phyloP scores from a whole-genome alignment of 2,329 filamentous ascomycete genomes.

The Lasiodiplodia theobromae region DNA sequence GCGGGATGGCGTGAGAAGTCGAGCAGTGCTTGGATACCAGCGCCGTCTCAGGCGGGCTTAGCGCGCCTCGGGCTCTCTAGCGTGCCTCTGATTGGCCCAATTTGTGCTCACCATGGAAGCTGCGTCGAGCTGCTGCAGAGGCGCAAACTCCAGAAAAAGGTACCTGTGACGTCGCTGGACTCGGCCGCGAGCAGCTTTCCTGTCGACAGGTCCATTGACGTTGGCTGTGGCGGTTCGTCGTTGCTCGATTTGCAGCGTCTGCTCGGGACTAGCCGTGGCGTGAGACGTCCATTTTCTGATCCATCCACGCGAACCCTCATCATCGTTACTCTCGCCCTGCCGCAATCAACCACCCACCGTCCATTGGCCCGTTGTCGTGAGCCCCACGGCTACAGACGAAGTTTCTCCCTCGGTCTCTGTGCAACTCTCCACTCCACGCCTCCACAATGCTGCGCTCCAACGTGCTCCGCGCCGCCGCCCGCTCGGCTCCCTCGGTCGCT shows the following conservation, averaged over 20 bases:
- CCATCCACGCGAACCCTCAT: conserved; percentile 28
- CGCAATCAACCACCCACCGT: conserved; percentile 39
- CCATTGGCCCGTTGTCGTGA: conserved; percentile 46
- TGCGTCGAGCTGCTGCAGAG: conserved; percentile 1
- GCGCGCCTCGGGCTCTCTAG: conserved; percentile 20
- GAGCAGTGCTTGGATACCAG: conserved; percentile 1
- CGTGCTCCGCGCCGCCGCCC: conserved; percentile 45
- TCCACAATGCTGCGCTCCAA: conserved; percentile 50
- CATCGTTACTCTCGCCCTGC: conserved; percentile 22
- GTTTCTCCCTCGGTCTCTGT: conserved; percentile 36
- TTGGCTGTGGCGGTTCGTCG: background rate
- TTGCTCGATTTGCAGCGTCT: background rate
- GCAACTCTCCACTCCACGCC: conserved; percentile 47
- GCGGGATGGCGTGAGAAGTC: conserved; percentile 19
- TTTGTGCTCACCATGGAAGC: background rate
- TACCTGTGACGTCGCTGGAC: background rate
- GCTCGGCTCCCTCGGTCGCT: conserved; percentile 40
- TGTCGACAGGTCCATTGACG: background rate
- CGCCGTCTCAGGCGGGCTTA: conserved; percentile 22
- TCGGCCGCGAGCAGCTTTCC: background rate
- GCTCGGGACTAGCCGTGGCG: conserved; percentile 24
- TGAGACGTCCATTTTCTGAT: conserved; percentile 33
- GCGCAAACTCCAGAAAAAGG: background rate
- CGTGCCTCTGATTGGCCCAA: conserved; percentile 21
- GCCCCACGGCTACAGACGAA: conserved; percentile 44